phyloP scores from a whole-genome alignment of 352 stramenopile genomes.

The Globisporangium irregulare region DNA sequence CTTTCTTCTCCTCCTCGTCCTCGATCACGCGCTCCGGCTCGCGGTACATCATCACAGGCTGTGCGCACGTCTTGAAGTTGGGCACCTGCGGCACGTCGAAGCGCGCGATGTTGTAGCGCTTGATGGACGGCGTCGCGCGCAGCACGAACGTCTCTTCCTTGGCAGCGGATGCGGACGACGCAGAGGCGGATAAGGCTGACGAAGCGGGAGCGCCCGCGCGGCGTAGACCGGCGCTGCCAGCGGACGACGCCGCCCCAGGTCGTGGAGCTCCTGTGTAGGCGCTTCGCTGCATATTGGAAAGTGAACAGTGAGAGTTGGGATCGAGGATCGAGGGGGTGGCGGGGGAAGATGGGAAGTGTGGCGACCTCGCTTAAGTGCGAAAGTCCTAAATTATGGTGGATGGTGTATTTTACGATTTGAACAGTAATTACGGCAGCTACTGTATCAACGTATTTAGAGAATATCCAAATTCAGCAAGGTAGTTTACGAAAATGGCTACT shows the following conservation, averaged over 20 bases:
- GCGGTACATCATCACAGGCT: slow-evolving; percentile 88
- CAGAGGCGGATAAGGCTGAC: neutral
- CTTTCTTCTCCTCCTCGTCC: slow-evolving; percentile 79
- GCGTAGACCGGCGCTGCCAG: neutral
- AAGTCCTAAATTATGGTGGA: neutral
- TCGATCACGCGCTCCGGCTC: slow-evolving; percentile 72
- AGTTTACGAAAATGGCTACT: too few relatives aligned
- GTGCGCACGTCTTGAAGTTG: slow-evolving; percentile 50
- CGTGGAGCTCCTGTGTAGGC: neutral
- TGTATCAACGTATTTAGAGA: too few relatives aligned
- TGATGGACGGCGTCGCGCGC: slow-evolving; percentile 82
- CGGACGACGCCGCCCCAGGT: neutral
- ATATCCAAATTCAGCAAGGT: too few relatives aligned
- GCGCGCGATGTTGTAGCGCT: slow-evolving; percentile 85
- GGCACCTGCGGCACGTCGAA: slow-evolving; percentile 74
- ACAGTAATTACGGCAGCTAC: too few relatives aligned
- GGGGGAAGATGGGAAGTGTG: neutral
- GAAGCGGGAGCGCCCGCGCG: neutral
- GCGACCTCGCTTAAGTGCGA: neutral
- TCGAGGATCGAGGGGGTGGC: neutral
- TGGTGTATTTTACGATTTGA: too few relatives aligned
- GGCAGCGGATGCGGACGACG: neutral
- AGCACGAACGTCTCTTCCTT: slow-evolving; percentile 73
- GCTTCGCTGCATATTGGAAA: slow-evolving; percentile 9
- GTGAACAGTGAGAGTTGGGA: neutral